Base-by-base conservation (phyloP, 2,329 filamentous ascomycete genomes). In the Microcera coccophila region DNA sequence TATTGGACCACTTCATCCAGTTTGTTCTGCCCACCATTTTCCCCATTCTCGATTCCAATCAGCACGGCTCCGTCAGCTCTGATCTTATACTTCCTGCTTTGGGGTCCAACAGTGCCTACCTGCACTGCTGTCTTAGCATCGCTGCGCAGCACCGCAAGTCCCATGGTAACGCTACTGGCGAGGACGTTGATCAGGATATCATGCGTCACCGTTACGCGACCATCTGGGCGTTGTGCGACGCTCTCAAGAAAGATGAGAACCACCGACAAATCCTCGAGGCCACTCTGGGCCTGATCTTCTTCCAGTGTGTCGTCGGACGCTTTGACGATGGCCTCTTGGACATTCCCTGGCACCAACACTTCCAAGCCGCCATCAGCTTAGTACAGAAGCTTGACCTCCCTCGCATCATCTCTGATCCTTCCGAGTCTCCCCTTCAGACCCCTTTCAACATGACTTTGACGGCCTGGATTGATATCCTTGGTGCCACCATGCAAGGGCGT, bases 281-380 rank as follows among this genome's bases (percentile, higher is more conserved):
- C 2, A 90, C 90, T 0, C 77, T 97, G 4, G 90, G 87, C 39
- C 90, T 97, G 80, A 95, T 96, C 63, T 93, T 95, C 71, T 94
- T 96, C 72, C 89, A 95, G 63, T 93, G 87, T 69, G 85, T 88
- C 19, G 91, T 97, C 51, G 91, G 91, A 41, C 81, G 87, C 57
- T 82, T 85, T 26, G 85, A 93, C 57, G 89, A 96, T 62, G 79
- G 79, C 36, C 80, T 96, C 18, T 85, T 88, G 14, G 90, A 97
- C 62, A 95, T 97, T 56, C 84, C 90, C 17, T 98, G 93, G 93
- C 87, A 91, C 70, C 87, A 95, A 64, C 93, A 98, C 72, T 96
- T 97, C 71, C 86, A 94, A 64, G 90, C 90, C 3, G 91, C 85
- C 16, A 85, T 86, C 54, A 90, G 83, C 55, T 76, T 97, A 40